Base-by-base conservation (phyloP, 352 stramenopile species). In the Pythium brachiatum region DNA sequence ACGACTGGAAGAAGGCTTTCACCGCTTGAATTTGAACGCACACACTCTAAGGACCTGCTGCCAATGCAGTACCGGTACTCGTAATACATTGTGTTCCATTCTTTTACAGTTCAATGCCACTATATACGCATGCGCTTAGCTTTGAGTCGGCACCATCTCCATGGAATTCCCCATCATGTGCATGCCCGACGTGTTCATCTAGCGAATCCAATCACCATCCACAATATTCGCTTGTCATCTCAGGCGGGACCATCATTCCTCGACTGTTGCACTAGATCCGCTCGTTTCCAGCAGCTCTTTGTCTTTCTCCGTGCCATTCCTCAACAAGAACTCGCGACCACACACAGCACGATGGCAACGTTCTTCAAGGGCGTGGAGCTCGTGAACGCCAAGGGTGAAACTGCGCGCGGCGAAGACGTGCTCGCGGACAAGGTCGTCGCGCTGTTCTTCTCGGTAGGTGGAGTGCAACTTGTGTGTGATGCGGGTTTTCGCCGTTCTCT, bases 401-500 rank as follows among this genome's bases (percentile, higher is more conserved):
- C 53, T 20, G 58, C 70, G 27, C 58, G 68, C 39, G 78, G 76
- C 16, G 78, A 87, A 34, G 66, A 64, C 23, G 60, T 81, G 16
- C 70, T 78, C 18, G 70, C 67, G 20, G 74, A 70, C 60, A 88
- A 86, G 48, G 52, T 78, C 26, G 63, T 90, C 44, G 85, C 81
- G 66, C 70, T 92, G 23, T 92, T 90, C 71, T 94, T 94, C 57
- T 79, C 81, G 27, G 82, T 91, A 41, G 31, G 74, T 47, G 39
- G 20, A 11, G 5, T 60, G 43, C 43, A n/a, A n/a, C n/a, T n/a
- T 34, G 29, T 9, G 29, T 9, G 29, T 9, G 29, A 34, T 34
- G 29, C 9, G 29, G 29, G 5, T 34, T 34, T 34, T 5, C 29
- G 5, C 29, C 29, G 9, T 5, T 34, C 29, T 34, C 29, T 34